Conservation (phyloP, 2,329 filamentous ascomycete genomes). For the Metarhizium sp. region DNA sequence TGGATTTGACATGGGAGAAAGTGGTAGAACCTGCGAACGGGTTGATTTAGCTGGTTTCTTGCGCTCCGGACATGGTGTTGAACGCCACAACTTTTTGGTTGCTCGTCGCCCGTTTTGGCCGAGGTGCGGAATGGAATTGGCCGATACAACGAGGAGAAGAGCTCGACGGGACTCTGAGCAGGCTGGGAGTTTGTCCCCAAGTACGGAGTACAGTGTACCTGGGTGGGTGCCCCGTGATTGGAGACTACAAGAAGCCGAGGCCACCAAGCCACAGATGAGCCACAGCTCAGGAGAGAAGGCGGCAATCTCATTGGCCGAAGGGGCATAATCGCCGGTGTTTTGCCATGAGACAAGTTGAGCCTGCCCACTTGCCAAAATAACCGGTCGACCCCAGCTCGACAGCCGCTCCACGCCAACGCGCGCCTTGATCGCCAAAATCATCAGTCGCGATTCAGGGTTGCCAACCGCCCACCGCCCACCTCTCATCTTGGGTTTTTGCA, state of each 20-base stretch:
- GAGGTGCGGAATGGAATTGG: not conserved
- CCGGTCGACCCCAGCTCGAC: constrained; percentile 1
- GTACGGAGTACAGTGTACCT: not conserved
- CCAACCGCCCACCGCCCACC: constrained; percentile 1
- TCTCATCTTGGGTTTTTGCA: constrained; percentile 6
- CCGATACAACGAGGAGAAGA: not conserved
- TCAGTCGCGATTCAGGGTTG: constrained; percentile 3
- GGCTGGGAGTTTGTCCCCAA: not conserved
- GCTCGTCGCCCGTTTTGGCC: not conserved
- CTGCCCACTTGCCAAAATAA: constrained; percentile 7
- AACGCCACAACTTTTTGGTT: not conserved
- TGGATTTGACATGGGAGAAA: not conserved
- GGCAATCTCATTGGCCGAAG: not conserved
- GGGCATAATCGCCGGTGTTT: not conserved
- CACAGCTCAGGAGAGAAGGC: not conserved
- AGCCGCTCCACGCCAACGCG: constrained; percentile 8
- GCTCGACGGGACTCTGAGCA: not conserved
- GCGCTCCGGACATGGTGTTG: not conserved
- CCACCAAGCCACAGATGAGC: not conserved
- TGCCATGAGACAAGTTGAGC: not conserved
- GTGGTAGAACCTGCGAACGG: not conserved
- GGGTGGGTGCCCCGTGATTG: not conserved
- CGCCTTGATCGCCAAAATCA: constrained; percentile 5
- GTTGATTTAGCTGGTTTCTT: not conserved
- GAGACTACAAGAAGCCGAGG: not conserved